Conservation (phyloP, 2,329 filamentous ascomycete genomes). For the Paraphaeosphaeria sporulosa region DNA sequence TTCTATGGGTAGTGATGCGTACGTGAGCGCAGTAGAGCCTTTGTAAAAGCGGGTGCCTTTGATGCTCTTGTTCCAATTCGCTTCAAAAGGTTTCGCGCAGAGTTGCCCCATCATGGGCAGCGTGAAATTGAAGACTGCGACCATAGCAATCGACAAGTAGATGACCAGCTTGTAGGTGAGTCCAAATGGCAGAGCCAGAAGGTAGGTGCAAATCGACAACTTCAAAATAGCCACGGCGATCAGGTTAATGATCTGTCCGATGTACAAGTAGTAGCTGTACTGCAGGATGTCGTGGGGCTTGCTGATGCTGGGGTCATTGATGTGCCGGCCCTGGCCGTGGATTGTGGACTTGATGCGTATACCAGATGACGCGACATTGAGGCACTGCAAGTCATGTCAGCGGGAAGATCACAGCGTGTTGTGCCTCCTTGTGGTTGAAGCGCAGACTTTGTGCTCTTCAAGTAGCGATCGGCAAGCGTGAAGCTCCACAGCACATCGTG, state of each 20-base stretch:
- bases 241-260: conserved; percentile 34
- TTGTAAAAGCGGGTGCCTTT: conserved; percentile 33
- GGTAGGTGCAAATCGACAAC: conserved; percentile 38
- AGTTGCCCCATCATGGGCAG: conserved; percentile 30
- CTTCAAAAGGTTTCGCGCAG: conserved; percentile 32
- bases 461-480: conserved; percentile 2
- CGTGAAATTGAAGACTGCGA: conserved; percentile 32
- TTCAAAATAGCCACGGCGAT: conserved; percentile 34
- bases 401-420: conserved; percentile 3
- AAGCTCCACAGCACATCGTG: conserved; percentile 1
- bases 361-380: conserved; percentile 26
- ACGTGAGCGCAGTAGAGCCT: conserved; percentile 21
- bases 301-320: conserved; percentile 30
- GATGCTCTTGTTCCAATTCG: conserved; percentile 35
- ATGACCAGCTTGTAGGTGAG: conserved; percentile 29
- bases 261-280: conserved; percentile 33
- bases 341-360: conserved; percentile 26
- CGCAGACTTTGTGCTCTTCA: neutral
- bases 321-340: conserved; percentile 31
- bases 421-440: neutral
- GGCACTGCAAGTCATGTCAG: conserved; percentile 16
- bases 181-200: conserved; percentile 34
- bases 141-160: conserved; percentile 34
- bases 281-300: conserved; percentile 23
- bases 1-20: conserved; percentile 2